Conservation (phyloP, 768 basidiomycete genomes). For the Pulveroboletus sp. region DNA sequence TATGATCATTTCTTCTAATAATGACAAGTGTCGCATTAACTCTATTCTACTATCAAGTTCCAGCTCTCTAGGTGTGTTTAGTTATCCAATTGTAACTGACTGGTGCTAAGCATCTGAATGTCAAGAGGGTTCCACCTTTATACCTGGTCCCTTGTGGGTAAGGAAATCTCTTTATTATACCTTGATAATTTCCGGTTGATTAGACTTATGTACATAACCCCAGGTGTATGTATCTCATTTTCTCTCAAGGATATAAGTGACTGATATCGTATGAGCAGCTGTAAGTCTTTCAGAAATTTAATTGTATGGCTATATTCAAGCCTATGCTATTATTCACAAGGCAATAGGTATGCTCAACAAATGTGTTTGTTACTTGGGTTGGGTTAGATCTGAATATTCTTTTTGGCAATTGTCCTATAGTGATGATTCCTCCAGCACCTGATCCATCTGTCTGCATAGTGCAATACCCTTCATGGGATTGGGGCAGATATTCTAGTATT, state of each 20-base stretch:
- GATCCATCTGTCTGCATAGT: background rate
- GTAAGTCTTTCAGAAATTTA: background rate
- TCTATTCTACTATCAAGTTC: background rate
- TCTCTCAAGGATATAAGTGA: background rate
- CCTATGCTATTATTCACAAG: background rate
- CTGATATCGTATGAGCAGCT: background rate
- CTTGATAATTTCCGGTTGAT: too few species aligned
- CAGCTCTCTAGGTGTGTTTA: too few species aligned
- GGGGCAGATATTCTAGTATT: conserved; percentile 1
- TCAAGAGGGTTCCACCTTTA: background rate
- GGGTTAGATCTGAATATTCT: background rate
- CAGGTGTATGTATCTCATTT: conserved; percentile 7
- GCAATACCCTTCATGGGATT: conserved; percentile 6
- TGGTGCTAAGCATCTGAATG: background rate
- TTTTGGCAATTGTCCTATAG: background rate
- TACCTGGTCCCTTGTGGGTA: conserved; percentile 8
- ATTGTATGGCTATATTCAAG: too few species aligned
- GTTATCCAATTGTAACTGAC: too few species aligned
- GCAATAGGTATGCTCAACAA: background rate
- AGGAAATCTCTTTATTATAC: background rate
- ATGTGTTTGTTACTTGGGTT: background rate
- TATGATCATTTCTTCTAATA: background rate
- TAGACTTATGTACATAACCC: too few species aligned
- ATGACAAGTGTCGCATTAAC: background rate
- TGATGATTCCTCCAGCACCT: background rate